phyloP scores from a whole-genome alignment of 495 filamentous ascomycete genomes.

The Hyaloscypha variabilis region DNA sequence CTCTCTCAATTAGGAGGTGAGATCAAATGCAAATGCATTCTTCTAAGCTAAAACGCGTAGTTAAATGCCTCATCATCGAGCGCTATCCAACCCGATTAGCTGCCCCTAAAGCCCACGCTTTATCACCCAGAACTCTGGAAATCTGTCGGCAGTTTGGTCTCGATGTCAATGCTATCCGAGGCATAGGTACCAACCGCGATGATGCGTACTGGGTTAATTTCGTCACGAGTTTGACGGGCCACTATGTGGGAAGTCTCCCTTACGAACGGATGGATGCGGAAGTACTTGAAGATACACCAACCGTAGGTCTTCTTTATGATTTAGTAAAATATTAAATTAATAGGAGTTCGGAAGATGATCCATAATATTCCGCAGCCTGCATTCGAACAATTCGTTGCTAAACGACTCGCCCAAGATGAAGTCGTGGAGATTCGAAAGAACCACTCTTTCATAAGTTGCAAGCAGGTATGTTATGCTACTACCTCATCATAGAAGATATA shows the following conservation, averaged over 20 bases:
- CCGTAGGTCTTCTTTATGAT: not conserved
- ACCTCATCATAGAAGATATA: not conserved
- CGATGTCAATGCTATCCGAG: conserved; percentile 25
- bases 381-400: conserved; percentile 28
- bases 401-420: conserved; percentile 1
- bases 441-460: conserved; percentile 24
- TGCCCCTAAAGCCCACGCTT: conserved; percentile 31
- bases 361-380: conserved; percentile 32
- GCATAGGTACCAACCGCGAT: conserved; percentile 18
- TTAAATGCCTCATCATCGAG: conserved; percentile 29
- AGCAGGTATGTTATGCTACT: conserved; percentile 14
- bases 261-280: conserved; percentile 32
- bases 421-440: conserved; percentile 23
- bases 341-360: conserved; percentile 24
- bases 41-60: conserved; percentile 1
- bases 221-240: conserved; percentile 23
- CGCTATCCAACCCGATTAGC: conserved; percentile 24
- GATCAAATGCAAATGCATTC: not conserved
- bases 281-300: conserved; percentile 27
- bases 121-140: conserved; percentile 29
- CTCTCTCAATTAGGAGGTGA: conserved; percentile 24
- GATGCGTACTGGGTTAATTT: conserved; percentile 35
- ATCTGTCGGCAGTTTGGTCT: conserved; percentile 32
- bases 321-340: not conserved
- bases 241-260: conserved; percentile 26